Conservation (phyloP, 1,139 yeast genomes). For the Kluyveromyces sp. region DNA sequence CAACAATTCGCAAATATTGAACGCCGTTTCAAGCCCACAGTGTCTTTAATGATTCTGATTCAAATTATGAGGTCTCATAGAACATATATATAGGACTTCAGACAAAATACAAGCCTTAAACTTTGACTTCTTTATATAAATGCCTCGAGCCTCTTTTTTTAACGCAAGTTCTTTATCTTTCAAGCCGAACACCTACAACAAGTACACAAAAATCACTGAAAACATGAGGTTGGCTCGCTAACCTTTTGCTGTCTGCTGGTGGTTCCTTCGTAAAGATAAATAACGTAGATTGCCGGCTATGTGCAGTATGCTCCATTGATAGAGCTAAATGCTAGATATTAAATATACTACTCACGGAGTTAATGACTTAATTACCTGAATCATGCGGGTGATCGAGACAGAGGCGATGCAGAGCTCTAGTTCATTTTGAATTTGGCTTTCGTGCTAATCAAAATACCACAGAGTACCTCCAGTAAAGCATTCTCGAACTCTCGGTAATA, state of each 20-base stretch:
- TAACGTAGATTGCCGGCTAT: too few relatives aligned
- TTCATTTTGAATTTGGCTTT: not conserved
- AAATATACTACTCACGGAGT: not conserved
- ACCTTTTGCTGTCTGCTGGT: too few relatives aligned
- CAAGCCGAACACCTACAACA: not conserved
- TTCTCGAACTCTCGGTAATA: conserved; percentile 16
- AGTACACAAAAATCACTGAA: not conserved
- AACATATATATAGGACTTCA: too few relatives aligned
- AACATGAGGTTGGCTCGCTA: too few relatives aligned
- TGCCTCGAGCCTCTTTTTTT: not conserved
- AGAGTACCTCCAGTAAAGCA: conserved; percentile 12
- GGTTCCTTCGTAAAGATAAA: too few relatives aligned
- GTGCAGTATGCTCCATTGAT: too few relatives aligned
- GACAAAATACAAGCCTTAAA: too few relatives aligned
- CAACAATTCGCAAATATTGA: too few relatives aligned
- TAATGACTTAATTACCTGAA: not conserved
- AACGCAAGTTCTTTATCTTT: not conserved
- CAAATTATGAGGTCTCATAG: too few relatives aligned
- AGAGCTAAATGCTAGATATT: not conserved
- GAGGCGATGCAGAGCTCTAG: not conserved
- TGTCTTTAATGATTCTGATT: too few relatives aligned
- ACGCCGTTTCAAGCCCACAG: too few relatives aligned
- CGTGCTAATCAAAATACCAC: conserved; percentile 1
- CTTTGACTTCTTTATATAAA: not conserved
- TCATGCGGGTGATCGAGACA: too few relatives aligned